Base-by-base conservation (phyloP, 345 rosid genomes). In the Rhodamnia rubescens region DNA sequence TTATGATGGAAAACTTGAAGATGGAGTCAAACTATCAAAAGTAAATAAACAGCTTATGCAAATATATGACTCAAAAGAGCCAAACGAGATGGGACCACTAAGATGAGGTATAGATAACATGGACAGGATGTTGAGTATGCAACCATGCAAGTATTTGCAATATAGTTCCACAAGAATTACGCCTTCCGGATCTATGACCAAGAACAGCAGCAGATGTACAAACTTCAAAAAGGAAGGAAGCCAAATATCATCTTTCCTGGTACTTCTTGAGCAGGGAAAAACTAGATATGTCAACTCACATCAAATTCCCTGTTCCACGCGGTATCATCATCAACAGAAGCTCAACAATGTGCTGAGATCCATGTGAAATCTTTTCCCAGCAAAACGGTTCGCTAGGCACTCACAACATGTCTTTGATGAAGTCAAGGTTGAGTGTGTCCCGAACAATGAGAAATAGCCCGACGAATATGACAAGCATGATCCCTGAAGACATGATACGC, bases 401-500 rank as follows among this genome's bases (percentile, higher is more conserved):
- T 91, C 92, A 97, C 92, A 97, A 89, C 94, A 95, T 81, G 85
- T 93, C 96, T 90, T 88, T 93, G 87, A 95, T 88, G 92, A 97
- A 92, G 64, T 94, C 97, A 82, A 97, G 98, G 90, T 95, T 95
- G 83, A 97, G 92, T 29, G 98, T 95, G 83, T 97, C 99, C n/a
- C 94, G 93, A 59, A 95, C 90, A 3, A 97, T 92, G 81, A 97
- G 99, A 89, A 95, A 95, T 85, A 97, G 85, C 51, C 99, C 99
- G 8, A 95, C 92, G 54, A 95, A 89, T 85, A 93, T 6, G 85
- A 97, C 99, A 86, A 95, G 89, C 96, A 92, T 88, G 75, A 97
- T 91, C 85, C 98, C 99, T 12, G 99, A 95, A 29, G 98, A 95
- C 96, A 93, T 95, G 36, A 95, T 95, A 85, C 93, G 91, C 92